Evolutionary conservation across 139 green algal species (phyloP).

Genomic region (Chlorella sp.): DNA sequence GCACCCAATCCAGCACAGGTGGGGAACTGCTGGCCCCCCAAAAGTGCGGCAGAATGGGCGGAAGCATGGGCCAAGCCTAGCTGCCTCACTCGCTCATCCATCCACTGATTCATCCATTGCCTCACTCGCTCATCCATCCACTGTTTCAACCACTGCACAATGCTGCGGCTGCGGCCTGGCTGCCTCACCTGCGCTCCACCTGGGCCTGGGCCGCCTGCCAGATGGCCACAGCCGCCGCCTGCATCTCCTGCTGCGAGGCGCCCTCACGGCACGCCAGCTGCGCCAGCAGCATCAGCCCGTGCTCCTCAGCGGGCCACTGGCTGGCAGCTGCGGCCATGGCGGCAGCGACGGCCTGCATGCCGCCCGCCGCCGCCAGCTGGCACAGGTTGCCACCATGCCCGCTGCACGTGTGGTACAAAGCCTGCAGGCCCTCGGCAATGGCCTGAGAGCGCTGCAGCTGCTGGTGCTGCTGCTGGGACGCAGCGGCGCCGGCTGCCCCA

Average conservation of each 20-base stretch:
- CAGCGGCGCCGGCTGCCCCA: background rate
- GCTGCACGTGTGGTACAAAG: slow-evolving; percentile 19
- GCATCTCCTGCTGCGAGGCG: background rate
- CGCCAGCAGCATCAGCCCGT: slow-evolving; percentile 21
- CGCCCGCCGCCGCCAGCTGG: slow-evolving; percentile 14
- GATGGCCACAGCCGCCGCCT: slow-evolving; percentile 12
- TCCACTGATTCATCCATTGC: too few relatives aligned
- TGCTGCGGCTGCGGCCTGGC: too few relatives aligned
- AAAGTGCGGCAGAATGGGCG: too few relatives aligned
- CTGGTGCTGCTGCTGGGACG: background rate
- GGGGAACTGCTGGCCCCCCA: too few relatives aligned
- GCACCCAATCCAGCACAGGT: too few relatives aligned
- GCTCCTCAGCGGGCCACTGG: slow-evolving; percentile 1
- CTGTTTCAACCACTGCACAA: too few relatives aligned
- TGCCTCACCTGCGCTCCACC: background rate
- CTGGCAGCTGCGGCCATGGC: background rate
- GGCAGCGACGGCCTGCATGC: background rate
- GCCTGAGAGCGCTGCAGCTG: background rate
- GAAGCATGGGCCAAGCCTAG: too few relatives aligned
- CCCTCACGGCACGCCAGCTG: slow-evolving; percentile 24
- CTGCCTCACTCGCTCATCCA: background rate
- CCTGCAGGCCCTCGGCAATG: background rate
- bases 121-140: too few relatives aligned
- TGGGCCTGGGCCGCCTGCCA: slow-evolving; percentile 23
- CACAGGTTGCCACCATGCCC: slow-evolving; percentile 1